Base-by-base conservation (phyloP, 2,329 filamentous ascomycete genomes). In the Scytalidium sp. region DNA sequence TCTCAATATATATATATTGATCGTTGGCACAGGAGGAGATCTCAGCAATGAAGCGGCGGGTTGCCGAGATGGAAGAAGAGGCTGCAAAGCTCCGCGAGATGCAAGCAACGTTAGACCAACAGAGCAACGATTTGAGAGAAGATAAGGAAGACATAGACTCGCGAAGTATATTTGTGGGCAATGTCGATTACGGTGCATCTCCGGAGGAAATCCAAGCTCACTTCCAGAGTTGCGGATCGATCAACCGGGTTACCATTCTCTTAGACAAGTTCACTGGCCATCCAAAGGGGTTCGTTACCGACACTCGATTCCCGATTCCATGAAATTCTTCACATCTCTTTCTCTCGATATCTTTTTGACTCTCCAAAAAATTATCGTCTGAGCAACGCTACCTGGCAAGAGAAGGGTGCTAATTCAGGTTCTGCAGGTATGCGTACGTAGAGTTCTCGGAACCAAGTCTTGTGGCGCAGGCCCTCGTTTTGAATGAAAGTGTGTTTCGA, bases 141-240 rank as follows among this genome's bases (percentile, higher is more conserved):
- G 91, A 92, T 74, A 96, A 95, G 72, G 92, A 97, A 69, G 95
- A 97, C 60, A 85, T 99, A 52, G 94, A 99, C 72, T 86, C 86
- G 59, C 86, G 94, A 64, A 97, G 91, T 73, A 91, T 99, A 70
- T 99, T 99, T 68, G 94, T 99, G 41, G 94, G 94, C 60, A 99
- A 99, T 62, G 94, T 99, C 58, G 94, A 99, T 72, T 99, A 99
- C 71, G 92, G 90, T 55, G 92, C 93, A 19, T 95, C 91, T 22
- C 94, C 94, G 2, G 94, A 99, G 73, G 94, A 99, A 75, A 94
- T 99, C 52, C 94, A 99, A 75, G 90, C 91, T 52, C 94, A 99
- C 67, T 99, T 99, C 75, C 91, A 96, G 76, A 95, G 86, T 76
- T 96, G 91, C 64, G 94, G 94, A 53, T 90, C 88, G 59, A 99